Evolutionary conservation across 208 protist genomes (phyloP), one percentile per base, ranked within the genome.

Genomic region (Crithidia fasciculata): DNA sequence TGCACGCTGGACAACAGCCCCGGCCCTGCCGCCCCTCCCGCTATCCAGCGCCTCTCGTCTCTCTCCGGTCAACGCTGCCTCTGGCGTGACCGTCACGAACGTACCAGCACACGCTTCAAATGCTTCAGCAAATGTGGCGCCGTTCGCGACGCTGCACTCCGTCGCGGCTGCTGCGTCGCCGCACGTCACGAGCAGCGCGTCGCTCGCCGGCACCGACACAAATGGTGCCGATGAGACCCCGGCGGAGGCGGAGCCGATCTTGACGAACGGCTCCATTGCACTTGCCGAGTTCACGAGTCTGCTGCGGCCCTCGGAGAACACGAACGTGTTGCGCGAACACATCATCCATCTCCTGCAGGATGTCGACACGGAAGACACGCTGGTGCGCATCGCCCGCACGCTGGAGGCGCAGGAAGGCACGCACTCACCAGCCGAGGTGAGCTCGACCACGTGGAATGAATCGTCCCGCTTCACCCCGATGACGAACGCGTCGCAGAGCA

Each of bases 201-300:
- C 64, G n/a, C 62, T 53, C 43, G 66, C 36, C 52, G n/a, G 69
- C 59, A 18, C 37, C 6, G 67, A 54, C 7, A 56, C 54, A 9
- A 63, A 61, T 37, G 53, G 41, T 13, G 3, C 9, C 3, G 64
- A 69, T 9, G 49, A 50, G 3, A 13, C 52, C 0, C n/a, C 37
- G 10, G 50, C 53, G 19, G 39, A 78, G 47, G 56, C 61, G 40
- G 71, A 62, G 37, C 61, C 70, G 13, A 69, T 80, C 8, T 64
- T 88, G 13, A 82, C 80, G 19, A 84, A 84, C 72, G 78, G 73
- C 19, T 86, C 83, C 58, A 76, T 91, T 37, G 84, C 83, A 2
- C 74, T 91, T 9, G 84, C 77, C 1, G 87, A 91, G 81, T 91
- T 91, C 59, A 73, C 87, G 9, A 87, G 81, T 43, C 76, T 92